Base-by-base conservation (phyloP, 306 rosid species). In the Prunus kanzakura region DNA sequence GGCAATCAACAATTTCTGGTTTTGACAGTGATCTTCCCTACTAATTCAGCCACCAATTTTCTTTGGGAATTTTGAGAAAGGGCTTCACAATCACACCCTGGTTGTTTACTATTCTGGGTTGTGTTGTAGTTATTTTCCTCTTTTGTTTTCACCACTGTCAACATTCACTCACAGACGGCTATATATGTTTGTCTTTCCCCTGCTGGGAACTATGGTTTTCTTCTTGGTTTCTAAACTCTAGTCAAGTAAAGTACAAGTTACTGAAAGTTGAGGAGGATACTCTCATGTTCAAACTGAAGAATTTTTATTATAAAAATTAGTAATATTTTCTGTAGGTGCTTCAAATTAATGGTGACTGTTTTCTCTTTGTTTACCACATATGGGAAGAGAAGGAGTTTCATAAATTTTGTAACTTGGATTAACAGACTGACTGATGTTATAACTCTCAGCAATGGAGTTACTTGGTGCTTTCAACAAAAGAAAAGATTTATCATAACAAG, bases 1-100 rank as follows among this genome's bases (percentile, higher is more conserved):
- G 74, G 54, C 49, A 22, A 38, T 47, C 64, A 27, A 63, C 64
- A 16, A 68, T 74, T 74, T 69, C 22, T 56, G 62, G 14, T 55
- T 56, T 47, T 23, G 22, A 6, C 25, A 2, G n/a, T 68, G 49
- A 30, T 38, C 43, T 38, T 38, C 43, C 43, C 43, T 38, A 38
- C 43, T 38, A 38, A 38, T 30, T 18, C 41, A 25, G 11, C 20
- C 63, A 19, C n/a, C 15, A 49, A 30, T 56, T 57, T 46, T 55
- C 47, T 3, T 38, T 38, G 43, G 43, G 43, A 38, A 38, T 1
- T 6, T 7, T 38, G 9, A 7, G 43, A 6, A 5, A 30, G 22
- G 76, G 45, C 15, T 30, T 16, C 54, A 4, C 27, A 58, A 45
- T 68, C 4, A 46, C 23, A 16, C 2, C 4, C 29, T 11, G 64